A percentile compares a stretch with the other conserved stretches of the same genome.
Evolutionary conservation across 2,329 filamentous ascomycete species (phyloP).

Genomic region (Arthrobotrys entomopaga): DNA sequence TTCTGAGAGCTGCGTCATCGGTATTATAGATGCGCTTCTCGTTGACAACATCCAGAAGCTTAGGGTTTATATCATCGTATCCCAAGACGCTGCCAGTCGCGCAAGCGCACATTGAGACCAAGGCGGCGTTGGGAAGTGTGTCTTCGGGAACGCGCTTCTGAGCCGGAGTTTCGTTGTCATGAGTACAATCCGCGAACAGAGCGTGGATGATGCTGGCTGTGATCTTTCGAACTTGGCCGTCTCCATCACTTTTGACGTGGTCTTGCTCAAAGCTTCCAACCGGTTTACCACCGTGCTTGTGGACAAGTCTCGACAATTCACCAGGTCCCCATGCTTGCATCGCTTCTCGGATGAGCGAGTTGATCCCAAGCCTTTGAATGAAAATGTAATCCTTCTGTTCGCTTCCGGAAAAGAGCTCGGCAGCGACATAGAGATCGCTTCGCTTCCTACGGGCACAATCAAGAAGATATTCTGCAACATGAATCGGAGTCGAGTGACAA

Average conservation of each 20-base stretch:
- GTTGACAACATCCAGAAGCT: conserved; percentile 89
- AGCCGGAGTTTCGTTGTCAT: conserved; percentile 95
- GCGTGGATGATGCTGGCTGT: conserved; percentile 90
- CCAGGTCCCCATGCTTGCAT: conserved; percentile 98
- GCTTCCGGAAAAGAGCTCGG: conserved; percentile 93
- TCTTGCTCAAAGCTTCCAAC: conserved; percentile 98
- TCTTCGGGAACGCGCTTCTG: conserved; percentile 95
- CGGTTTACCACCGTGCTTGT: conserved; percentile 89
- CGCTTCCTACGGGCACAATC: conserved; percentile 90
- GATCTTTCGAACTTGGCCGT: conserved; percentile 80
- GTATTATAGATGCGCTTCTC: conserved; percentile 79
- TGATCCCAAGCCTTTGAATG: conserved; percentile 89
- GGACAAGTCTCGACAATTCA: conserved; percentile 90
- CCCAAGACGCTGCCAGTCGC: conserved; percentile 97
- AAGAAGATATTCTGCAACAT: conserved; percentile 92
- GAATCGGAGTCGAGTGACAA: conserved; percentile 93
- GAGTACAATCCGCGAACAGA: conserved; percentile 98
- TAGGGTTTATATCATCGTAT: conserved; percentile 95
- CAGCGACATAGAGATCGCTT: conserved; percentile 88
- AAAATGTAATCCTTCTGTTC: conserved; percentile 97
- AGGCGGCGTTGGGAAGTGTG: conserved; percentile 89
- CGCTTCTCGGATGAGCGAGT: conserved; percentile 90
- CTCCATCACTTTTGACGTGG: conserved; percentile 72
- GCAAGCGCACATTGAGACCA: conserved; percentile 95
- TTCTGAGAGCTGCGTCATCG: conserved; percentile 63